Conservation (phyloP, 441 rosid species). For the Jatropha multifida region DNA sequence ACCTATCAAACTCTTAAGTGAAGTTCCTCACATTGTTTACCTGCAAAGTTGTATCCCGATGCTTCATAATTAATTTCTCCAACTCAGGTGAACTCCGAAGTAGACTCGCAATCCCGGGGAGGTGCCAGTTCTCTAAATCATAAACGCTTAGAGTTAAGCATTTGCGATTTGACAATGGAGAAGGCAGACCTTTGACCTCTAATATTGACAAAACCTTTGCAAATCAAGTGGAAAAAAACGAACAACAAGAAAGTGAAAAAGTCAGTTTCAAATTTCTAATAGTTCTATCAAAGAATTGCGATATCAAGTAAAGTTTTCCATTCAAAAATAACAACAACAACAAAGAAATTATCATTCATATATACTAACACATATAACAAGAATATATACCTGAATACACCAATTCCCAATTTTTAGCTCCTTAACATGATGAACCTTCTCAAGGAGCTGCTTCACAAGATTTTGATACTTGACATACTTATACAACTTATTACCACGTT, state of each 20-base stretch:
- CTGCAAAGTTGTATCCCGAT: background rate
- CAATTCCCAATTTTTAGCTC: background rate
- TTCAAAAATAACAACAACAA: background rate
- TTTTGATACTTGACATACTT: background rate
- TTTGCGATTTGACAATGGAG: background rate
- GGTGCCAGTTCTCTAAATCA: background rate
- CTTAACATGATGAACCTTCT: background rate
- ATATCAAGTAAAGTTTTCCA: background rate
- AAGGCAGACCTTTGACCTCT: background rate
- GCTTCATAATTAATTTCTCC: background rate
- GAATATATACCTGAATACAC: background rate
- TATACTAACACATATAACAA: background rate
- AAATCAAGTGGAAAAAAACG: background rate
- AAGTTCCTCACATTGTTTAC: background rate
- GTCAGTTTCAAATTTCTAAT: background rate
- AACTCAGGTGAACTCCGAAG: background rate
- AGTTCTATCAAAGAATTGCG: background rate
- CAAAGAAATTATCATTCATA: too few species aligned
- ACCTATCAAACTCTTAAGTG: background rate
- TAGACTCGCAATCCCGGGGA: slow-evolving; percentile 3
- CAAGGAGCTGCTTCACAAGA: background rate
- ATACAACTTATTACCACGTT: too few species aligned
- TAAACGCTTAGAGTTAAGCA: background rate
- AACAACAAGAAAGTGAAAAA: background rate
- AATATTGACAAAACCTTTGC: background rate